These are phyloP conservation scores for Pythium brachiatum DNA, from an alignment of 352 stramenopile species.

Conservation along the genomic window DNA sequence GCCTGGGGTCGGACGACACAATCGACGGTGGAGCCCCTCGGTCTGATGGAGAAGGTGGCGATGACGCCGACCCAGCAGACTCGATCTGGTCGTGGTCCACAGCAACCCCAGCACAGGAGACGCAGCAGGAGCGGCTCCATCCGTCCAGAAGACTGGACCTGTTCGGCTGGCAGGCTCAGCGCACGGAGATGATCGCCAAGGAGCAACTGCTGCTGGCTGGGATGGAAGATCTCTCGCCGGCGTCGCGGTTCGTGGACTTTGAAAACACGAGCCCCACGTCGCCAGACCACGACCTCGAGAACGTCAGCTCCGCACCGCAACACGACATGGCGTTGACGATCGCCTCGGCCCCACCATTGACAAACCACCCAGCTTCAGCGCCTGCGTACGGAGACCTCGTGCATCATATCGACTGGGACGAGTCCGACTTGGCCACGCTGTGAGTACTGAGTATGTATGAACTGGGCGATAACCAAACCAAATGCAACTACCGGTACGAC, in stretches of 20 bases:
- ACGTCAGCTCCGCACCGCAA: neutral
- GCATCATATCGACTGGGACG: slow-evolving; percentile 5
- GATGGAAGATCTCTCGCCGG: slow-evolving; percentile 38
- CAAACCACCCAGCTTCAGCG: neutral
- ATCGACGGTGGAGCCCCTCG: slow-evolving; percentile 1
- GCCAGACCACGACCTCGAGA: slow-evolving; percentile 23
- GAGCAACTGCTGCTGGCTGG: slow-evolving; percentile 43
- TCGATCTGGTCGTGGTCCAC: slow-evolving; percentile 22
- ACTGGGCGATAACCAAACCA: neutral
- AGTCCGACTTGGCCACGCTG: slow-evolving; percentile 34
- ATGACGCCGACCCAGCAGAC: slow-evolving; percentile 8
- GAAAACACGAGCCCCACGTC: slow-evolving; percentile 36
- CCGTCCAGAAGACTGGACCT: slow-evolving; percentile 39
- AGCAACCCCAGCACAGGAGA: slow-evolving; percentile 5
- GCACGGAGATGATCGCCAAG: slow-evolving; percentile 48
- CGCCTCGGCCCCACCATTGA: neutral
- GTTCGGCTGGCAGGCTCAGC: slow-evolving; percentile 54
- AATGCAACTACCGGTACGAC: neutral
- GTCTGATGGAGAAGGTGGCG: slow-evolving; percentile 2
- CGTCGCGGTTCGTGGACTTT: slow-evolving; percentile 46
- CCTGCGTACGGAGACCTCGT: neutral
- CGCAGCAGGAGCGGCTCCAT: neutral
- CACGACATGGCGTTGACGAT: neutral
- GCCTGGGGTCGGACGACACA: slow-evolving; percentile 8
- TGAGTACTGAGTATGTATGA: too few species aligned